These are phyloP conservation scores for Dictyostelium purpureum DNA, from an alignment of 78 protist species.

Conservation along the genomic window DNA sequence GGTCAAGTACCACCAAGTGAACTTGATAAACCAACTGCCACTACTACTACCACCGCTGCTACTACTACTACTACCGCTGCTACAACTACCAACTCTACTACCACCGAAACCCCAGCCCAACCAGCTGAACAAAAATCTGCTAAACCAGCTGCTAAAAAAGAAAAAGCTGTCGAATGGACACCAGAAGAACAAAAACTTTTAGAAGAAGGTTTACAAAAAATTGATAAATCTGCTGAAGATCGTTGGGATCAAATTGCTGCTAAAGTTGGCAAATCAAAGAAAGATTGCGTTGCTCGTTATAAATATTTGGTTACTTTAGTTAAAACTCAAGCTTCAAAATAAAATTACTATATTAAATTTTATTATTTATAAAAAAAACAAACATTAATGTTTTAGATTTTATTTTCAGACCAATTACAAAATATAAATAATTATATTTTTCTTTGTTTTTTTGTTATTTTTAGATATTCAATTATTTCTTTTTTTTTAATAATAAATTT, in stretches of 20 bases:
- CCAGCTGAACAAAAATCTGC: too few species aligned
- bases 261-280: slow-evolving; percentile 65
- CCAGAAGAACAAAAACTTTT: slow-evolving; percentile 77
- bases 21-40: background rate
- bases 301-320: slow-evolving; percentile 53
- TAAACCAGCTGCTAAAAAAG: slow-evolving; percentile 24
- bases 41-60: slow-evolving; percentile 32
- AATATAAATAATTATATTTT: too few species aligned
- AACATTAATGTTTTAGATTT: too few species aligned
- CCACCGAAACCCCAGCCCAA: background rate
- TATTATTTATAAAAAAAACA: too few species aligned
- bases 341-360: too few species aligned
- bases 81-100: slow-evolving; percentile 9
- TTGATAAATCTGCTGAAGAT: slow-evolving; percentile 55
- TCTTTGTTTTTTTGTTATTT: too few species aligned
- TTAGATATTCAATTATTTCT: too few species aligned
- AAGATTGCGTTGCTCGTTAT: slow-evolving; percentile 80
- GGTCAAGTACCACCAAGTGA: slow-evolving; percentile 6
- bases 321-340: too few species aligned
- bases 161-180: slow-evolving; percentile 57
- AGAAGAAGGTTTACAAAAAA: slow-evolving; percentile 65
- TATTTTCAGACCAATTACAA: too few species aligned
- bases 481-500: too few species aligned
- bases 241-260: slow-evolving; percentile 82
- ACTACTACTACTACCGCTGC: background rate